Evolutionary conservation across 2,329 filamentous ascomycete species (phyloP), one percentile per base, ranked within the genome.

Genomic region (Xylaria sp.): DNA sequence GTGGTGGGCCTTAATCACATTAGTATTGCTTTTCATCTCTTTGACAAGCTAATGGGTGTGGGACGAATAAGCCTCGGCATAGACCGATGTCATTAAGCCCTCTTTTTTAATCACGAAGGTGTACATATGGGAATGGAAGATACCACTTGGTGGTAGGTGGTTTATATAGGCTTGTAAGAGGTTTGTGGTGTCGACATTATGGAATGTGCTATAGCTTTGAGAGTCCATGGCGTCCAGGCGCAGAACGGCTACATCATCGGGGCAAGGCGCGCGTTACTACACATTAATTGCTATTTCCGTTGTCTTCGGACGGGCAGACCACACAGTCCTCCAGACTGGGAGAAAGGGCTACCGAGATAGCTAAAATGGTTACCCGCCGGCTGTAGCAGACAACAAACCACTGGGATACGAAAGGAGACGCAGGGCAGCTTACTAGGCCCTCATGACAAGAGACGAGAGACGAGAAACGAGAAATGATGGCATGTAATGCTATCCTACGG

Each of bases 1-100:
- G 92, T 65, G 85, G 84, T 38, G 79, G 74, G 58, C 75, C 77
- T 53, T 74, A 49, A 70, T n/a, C 46, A 19, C 25, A 7, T 57
- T 62, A 31, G 47, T 57, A 31, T 47, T 57, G 33, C 56, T 35
- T 58, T 5, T 47, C 38, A 44, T 58, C n/a, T 56, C 29, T 59
- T 49, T 27, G 23, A 61, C 49, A 52, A 64, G 55, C 60, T 62
- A 62, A 44, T 40, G 47, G 46, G 35, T 10, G 25, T 40, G 13
- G 13, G 40, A 46, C 27, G 10, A 5, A 19, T 47, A 38, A 54
- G 49, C 60, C 51, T 66, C 62, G 55, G 47, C 11, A 21, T n/a
- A 41, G 35, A 54, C 44, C 48, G 40, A 58, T 60, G 41, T 23
- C 37, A 4, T 29, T 15, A 29, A 27, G 21, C 11, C 55, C 57